Base-by-base conservation (phyloP, 177 flowering plant species). In the Vitis hybrid region DNA sequence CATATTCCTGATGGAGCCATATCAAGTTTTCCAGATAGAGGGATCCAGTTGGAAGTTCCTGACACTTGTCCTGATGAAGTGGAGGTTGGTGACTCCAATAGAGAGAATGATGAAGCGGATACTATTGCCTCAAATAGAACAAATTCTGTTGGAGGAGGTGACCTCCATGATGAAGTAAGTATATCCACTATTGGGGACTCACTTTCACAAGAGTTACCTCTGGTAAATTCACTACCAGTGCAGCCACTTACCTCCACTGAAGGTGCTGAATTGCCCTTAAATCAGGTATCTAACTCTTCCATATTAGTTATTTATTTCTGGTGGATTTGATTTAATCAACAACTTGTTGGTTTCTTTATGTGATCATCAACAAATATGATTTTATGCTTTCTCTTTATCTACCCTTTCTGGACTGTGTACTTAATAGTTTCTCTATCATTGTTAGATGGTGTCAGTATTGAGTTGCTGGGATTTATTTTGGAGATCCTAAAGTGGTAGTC, bases 211-310 rank as follows among this genome's bases (percentile, higher is more conserved):
- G 77, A 59, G 26, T 56, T 15, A 21, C 31, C 68, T 50, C 51
- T 14, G 62, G 68, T 22, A 53, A 39, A 49, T 2, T 58, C 67
- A 51, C 66, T 60, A 51, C 14, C 13, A 4, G 60, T 45, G 64
- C 72, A 67, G 68, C 15, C 64, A n/a, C 13, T 52, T 5, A 15
- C 57, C 18, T 21, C 67, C 19, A 57, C 49, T 33, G 66, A 57
- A 21, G 78, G 69, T 56, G n/a, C 53, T 80, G 13, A 65, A 21
- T 1, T 60, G 61, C 55, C 77, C 58, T 53, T 15, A 16, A 51
- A 60, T 72, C 69, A 72, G 75, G 79, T 76, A 67, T 11, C 50
- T 6, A 14, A 55, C 13, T 53, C 55, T 55, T 67, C 10, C 48
- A 65, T 51, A 3, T 33, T 45, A 13, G 8, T 22, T 14, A 11